Evolutionary conservation across 2,329 filamentous ascomycete species (phyloP), one percentile per base, ranked within the genome.

Genomic region (Ophiobolus disseminans): DNA sequence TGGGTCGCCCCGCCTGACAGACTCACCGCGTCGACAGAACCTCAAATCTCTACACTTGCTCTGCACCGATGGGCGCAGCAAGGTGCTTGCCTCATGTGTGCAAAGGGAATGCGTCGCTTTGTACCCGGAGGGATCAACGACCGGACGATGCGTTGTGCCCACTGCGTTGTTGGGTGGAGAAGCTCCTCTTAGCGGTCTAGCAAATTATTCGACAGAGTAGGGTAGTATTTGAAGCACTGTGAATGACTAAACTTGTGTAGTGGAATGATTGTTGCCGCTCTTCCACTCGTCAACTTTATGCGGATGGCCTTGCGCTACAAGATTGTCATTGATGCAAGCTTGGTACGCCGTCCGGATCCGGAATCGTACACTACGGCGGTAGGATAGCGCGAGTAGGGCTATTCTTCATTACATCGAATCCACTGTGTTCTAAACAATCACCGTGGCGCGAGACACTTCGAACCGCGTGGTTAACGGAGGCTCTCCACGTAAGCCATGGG

Each of bases 21-120:
- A 42, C 56, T 63, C 62, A 65, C 63, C 62, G 58, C 46, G 61
- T 53, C 53, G 52, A 37, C 54, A 42, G 17, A 48, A 36, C 30
- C 21, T 42, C 37, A 20, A 53, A 35, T 44, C 41, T 28, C 9
- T 21, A 9, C 21, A 19, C 37, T 9, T 16, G 16, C 21, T 41
- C 37, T n/a, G 30, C 30, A 35, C 25, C 40, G 40, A 32, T 34
- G 40, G n/a, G 34, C 19, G 17, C 40, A 34, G 23, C 17, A 7
- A 34, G 40, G 10, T 35, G 19, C 40, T 17, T 28, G 34, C 26
- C 16, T n/a, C 38, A 31, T 23, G 31, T 32, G 14, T 22, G 37
- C 31, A 11, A 14, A 35, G 35, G 17, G 23, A 48, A 40, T 43
- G 30, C 26, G 11, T 19, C 23, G 42, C 40, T 21, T 42, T 28